Evolutionary conservation across 768 basidiomycete species (phyloP), one percentile per base, ranked within the genome.

Genomic region (Mycena epipterygia): DNA sequence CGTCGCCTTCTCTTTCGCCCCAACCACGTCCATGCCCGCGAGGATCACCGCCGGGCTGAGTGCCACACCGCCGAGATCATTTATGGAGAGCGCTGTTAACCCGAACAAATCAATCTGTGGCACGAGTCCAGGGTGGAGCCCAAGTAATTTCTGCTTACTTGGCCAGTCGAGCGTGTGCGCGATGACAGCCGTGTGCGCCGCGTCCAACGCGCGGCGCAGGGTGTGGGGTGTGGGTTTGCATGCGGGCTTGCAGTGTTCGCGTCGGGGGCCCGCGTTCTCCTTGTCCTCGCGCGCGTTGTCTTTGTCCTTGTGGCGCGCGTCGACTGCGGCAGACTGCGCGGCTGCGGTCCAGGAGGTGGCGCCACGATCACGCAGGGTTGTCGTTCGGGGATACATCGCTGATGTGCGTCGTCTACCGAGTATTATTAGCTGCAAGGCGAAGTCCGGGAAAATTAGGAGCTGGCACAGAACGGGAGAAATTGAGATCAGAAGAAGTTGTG

Each of bases 101-200:
- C 30, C 5, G 55, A 49, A 1, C 46, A 9, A 19, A 21, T 5
- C 19, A 59, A 46, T 23, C 37, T 37, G 27, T 49, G 29, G 14
- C 21, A 29, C 6, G 37, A 59, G 49, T 42, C 33, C 39, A 53
- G 51, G 53, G 55, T 25, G 55, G 29, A 29, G 4, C 16, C 29
- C 32, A 39, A 25, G 39, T 42, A 67, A 71, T 69, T 49, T 52
- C 25, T 64, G 39, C 85, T 63, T 77, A 88, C 88, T 79, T 75
- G 83, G 76, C 32, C 85, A 81, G 72, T 89, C 77, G 17, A 84
- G 72, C 8, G 85, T 86, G 64, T 86, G 79, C 9, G 82, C 85
- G 27, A 87, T 73, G 66, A 87, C 77, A 9, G 77, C 81, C n/a
- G 79, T 78, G 55, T 79, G 74, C n/a, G 66, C 67, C 33, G 75